A percentile compares a stretch with the other conserved stretches of the same genome.
Conservation (phyloP, 2,329 filamentous ascomycete species). For the Epicoccum nigrum region DNA sequence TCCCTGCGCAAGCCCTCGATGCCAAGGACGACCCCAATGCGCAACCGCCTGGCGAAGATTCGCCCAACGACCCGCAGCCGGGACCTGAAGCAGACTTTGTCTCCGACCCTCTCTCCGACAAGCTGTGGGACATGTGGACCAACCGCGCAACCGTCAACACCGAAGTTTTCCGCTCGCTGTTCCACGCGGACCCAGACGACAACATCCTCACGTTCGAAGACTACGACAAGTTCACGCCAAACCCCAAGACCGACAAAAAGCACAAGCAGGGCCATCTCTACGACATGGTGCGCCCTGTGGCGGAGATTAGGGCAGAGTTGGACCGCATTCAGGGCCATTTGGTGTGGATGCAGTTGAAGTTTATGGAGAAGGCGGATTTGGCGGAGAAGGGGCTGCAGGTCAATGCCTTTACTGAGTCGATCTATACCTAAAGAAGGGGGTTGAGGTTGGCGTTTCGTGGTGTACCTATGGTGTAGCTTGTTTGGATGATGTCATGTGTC, state of each 20-base stretch:
- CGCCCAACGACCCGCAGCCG: conserved; percentile 76
- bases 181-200: conserved; percentile 89
- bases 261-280: conserved; percentile 84
- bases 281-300: conserved; percentile 67
- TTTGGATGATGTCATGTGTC: not conserved
- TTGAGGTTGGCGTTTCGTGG: not conserved
- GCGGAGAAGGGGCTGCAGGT: conserved; percentile 86
- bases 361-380: conserved; percentile 83
- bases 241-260: conserved; percentile 62
- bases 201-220: conserved; percentile 88
- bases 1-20: conserved; percentile 73
- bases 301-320: conserved; percentile 76
- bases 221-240: conserved; percentile 75
- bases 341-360: conserved; percentile 94
- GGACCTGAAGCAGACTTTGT: conserved; percentile 69
- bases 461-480: not conserved
- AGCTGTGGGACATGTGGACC: conserved; percentile 71
- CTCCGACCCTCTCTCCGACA: conserved; percentile 63
- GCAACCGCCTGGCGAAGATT: conserved; percentile 69
- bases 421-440: conserved; percentile 64
- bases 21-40: conserved; percentile 75
- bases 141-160: conserved; percentile 73
- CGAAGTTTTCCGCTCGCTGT: conserved; percentile 75
- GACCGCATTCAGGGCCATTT: conserved; percentile 84
- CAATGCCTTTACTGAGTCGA: conserved; percentile 85